Evolutionary conservation across 768 basidiomycete species (phyloP).

Genomic region (Lanmaoa pseudosensibilis): DNA sequence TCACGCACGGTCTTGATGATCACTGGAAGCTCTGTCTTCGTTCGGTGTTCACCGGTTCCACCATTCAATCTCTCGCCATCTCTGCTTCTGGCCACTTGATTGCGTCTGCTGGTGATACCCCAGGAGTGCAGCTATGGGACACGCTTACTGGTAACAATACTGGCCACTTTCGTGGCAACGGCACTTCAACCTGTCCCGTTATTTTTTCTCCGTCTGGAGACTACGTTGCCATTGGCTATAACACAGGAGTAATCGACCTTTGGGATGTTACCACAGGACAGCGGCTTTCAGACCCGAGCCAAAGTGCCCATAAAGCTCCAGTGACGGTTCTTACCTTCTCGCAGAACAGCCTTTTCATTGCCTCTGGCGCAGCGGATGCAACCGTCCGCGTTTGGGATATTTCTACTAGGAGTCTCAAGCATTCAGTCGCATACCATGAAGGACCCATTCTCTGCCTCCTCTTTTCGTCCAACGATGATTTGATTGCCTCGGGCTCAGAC

Average conservation of each 20-base stretch:
- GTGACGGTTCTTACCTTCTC: constrained; percentile 17
- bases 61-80: constrained; percentile 15
- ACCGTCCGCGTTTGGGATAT: constrained; percentile 21
- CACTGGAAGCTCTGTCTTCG: constrained; percentile 16
- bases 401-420: not conserved
- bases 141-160: constrained; percentile 12
- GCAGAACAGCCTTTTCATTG: constrained; percentile 6
- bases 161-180: constrained; percentile 11
- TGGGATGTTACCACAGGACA: constrained; percentile 23
- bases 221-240: constrained; percentile 15
- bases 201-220: constrained; percentile 17
- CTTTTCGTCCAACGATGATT: constrained; percentile 17
- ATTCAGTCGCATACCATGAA: constrained; percentile 14
- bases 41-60: constrained; percentile 8
- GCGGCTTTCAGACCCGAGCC: constrained; percentile 2
- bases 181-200: constrained; percentile 15
- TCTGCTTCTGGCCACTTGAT: constrained; percentile 19
- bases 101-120: constrained; percentile 29
- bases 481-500: constrained; percentile 18
- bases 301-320: not conserved
- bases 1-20: constrained; percentile 10
- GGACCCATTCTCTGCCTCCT: constrained; percentile 17
- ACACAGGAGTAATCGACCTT: constrained; percentile 13
- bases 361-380: constrained; percentile 16
- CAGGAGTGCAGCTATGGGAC: constrained; percentile 36